Conservation (phyloP, 1,284 basidiomycete species). For the Neonothopanus nambi region DNA sequence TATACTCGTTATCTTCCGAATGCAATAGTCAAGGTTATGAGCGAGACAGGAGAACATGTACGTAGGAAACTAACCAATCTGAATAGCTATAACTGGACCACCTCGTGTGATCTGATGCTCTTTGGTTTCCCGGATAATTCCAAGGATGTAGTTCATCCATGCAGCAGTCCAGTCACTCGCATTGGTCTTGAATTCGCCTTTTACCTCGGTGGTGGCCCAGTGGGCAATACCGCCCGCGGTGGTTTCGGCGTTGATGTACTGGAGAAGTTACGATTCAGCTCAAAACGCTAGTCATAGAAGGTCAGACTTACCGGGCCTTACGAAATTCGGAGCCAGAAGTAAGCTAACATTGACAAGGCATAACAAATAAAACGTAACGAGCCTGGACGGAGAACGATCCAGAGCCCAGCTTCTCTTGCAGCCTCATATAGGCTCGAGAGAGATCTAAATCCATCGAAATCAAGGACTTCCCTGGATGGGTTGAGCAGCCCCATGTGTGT, state of each 20-base stretch:
- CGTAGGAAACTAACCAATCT: constrained; percentile 50
- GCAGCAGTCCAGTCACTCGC: constrained; percentile 65
- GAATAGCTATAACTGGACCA: constrained; percentile 75
- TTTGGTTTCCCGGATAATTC: constrained; percentile 58
- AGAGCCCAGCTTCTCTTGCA: constrained; percentile 60
- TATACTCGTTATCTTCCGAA: constrained; percentile 73
- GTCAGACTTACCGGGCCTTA: constrained; percentile 33
- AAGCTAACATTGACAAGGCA: background rate
- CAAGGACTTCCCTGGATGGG: constrained; percentile 71
- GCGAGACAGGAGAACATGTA: background rate
- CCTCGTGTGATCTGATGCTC: constrained; percentile 70
- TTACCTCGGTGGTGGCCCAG: constrained; percentile 72
- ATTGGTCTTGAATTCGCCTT: constrained; percentile 68
- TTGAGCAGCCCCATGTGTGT: constrained; percentile 75
- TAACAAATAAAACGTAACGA: constrained; percentile 26
- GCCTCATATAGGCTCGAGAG: constrained; percentile 66
- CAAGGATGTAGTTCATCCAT: constrained; percentile 71
- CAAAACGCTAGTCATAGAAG: background rate
- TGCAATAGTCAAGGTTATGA: background rate
- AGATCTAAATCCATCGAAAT: constrained; percentile 69
- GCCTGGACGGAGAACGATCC: constrained; percentile 66
- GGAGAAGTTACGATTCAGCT: background rate
- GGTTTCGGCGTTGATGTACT: constrained; percentile 81
- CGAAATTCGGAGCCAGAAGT: background rate
- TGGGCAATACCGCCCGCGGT: constrained; percentile 79